phyloP scores from a whole-genome alignment of 148 eudicot species.

The Selenicereus undatus region DNA sequence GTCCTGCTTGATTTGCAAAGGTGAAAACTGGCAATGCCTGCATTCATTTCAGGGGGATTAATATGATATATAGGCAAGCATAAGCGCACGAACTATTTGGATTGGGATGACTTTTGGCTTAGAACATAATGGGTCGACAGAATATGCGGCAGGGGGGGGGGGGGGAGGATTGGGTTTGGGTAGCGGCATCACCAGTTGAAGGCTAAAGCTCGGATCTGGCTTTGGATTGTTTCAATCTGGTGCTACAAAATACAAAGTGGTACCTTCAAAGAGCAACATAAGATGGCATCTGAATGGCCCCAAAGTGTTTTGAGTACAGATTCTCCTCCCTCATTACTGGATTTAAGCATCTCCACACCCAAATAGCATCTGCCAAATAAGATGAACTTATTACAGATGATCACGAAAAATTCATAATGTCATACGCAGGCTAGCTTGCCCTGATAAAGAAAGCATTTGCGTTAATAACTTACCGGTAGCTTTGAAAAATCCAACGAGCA shows the following conservation, averaged over 20 bases:
- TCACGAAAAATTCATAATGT: not conserved
- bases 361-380: conserved; percentile 44
- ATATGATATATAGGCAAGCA: not conserved
- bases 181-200: no score
- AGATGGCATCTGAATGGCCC: conserved; percentile 55
- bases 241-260: not conserved
- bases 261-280: conserved; percentile 75
- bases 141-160: no score
- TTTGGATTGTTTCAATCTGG: not conserved
- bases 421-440: not conserved
- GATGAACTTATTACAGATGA: not conserved
- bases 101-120: no score
- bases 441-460: not conserved
- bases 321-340: conserved; percentile 45
- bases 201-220: not conserved
- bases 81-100: no score
- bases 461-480: conserved; percentile 46
- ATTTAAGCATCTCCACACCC: conserved; percentile 62
- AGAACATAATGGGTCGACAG: no score
- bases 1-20: conserved; percentile 80
- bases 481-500: conserved; percentile 73
- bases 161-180: no score
- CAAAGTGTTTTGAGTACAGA: conserved; percentile 47
- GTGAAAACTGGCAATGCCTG: conserved; percentile 74
- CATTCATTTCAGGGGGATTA: conserved; percentile 12